Evolutionary conservation across 495 filamentous ascomycete genomes (phyloP).

Genomic region (Talaromyces thailandensis): DNA sequence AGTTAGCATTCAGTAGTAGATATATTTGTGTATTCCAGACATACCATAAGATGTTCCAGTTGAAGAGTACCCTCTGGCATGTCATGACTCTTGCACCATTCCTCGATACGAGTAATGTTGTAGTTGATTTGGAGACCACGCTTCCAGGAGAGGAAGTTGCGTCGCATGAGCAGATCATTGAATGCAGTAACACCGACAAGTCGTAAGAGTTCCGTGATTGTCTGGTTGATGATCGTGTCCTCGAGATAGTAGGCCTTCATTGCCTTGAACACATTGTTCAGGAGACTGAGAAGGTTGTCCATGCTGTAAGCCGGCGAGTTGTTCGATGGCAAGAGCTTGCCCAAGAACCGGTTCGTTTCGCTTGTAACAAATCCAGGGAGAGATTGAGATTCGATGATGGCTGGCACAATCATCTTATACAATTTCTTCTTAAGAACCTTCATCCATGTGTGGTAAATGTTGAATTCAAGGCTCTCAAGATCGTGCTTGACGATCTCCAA

Average conservation of each 20-base stretch:
- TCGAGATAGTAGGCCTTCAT: constrained; percentile 98
- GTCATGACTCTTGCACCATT: constrained; percentile 99
- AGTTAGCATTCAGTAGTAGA: constrained; percentile 18
- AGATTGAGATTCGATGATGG: constrained; percentile 98
- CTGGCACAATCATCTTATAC: constrained; percentile 98
- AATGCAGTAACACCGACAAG: constrained; percentile 97
- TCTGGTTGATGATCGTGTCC: constrained; percentile 90
- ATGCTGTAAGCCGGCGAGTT: constrained; percentile 92
- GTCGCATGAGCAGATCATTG: constrained; percentile 94
- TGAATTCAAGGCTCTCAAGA: constrained; percentile 96
- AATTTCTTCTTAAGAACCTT: constrained; percentile 99
- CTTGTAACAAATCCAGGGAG: constrained; percentile 97
- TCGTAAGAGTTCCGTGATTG: constrained; percentile 84
- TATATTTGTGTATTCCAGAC: constrained; percentile 10
- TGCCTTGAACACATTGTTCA: constrained; percentile 96
- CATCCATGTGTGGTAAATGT: constrained; percentile 99
- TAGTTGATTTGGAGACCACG: constrained; percentile 99
- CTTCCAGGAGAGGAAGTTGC: constrained; percentile 99
- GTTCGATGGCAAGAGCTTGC: constrained; percentile 85
- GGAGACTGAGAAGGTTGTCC: constrained; percentile 92
- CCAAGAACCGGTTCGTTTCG: constrained; percentile 94
- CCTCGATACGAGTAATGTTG: constrained; percentile 98
- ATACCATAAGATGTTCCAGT: constrained; percentile 94
- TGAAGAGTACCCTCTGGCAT: constrained; percentile 98
- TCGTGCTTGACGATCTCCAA: constrained; percentile 99